These are phyloP conservation scores for Aspergillus leporis DNA, from an alignment of 495 filamentous ascomycete genomes.

Conservation along the genomic window DNA sequence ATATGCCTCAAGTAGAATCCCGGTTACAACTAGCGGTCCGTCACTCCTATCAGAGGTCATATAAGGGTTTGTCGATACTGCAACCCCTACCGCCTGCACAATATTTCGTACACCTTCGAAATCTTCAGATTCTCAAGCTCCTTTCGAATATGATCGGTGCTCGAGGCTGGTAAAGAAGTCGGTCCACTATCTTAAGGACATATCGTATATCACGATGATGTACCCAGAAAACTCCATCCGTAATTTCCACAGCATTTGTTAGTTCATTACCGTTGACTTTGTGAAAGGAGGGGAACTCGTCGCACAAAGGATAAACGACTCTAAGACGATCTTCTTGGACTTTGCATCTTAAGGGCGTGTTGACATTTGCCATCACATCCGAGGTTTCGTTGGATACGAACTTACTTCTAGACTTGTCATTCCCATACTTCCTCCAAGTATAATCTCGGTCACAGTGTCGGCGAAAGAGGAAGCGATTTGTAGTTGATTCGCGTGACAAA, in stretches of 20 bases:
- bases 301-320: slow-evolving; percentile 16
- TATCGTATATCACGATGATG: slow-evolving; percentile 10
- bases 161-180: slow-evolving; percentile 20
- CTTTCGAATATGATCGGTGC: slow-evolving; percentile 20
- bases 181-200: slow-evolving; percentile 25
- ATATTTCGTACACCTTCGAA: slow-evolving; percentile 20
- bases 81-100: slow-evolving; percentile 24
- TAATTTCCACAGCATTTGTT: slow-evolving; percentile 14
- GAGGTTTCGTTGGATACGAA: slow-evolving; percentile 2
- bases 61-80: slow-evolving; percentile 23
- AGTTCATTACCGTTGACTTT: slow-evolving; percentile 14
- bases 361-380: slow-evolving; percentile 5
- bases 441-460: slow-evolving; percentile 25
- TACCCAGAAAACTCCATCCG: slow-evolving; percentile 20
- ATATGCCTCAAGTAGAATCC: slow-evolving; percentile 21
- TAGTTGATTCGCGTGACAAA: slow-evolving; percentile 14
- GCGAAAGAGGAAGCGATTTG: slow-evolving; percentile 16
- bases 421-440: slow-evolving; percentile 15
- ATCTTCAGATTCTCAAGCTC: slow-evolving; percentile 24
- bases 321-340: slow-evolving; percentile 23
- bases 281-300: slow-evolving; percentile 20
- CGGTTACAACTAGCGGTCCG: slow-evolving; percentile 17
- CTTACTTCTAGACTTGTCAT: slow-evolving; percentile 1
- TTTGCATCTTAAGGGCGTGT: slow-evolving; percentile 10
- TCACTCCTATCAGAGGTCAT: slow-evolving; percentile 13